Base-by-base conservation (phyloP, 768 basidiomycete genomes). In the Ephemerocybe angulata region DNA sequence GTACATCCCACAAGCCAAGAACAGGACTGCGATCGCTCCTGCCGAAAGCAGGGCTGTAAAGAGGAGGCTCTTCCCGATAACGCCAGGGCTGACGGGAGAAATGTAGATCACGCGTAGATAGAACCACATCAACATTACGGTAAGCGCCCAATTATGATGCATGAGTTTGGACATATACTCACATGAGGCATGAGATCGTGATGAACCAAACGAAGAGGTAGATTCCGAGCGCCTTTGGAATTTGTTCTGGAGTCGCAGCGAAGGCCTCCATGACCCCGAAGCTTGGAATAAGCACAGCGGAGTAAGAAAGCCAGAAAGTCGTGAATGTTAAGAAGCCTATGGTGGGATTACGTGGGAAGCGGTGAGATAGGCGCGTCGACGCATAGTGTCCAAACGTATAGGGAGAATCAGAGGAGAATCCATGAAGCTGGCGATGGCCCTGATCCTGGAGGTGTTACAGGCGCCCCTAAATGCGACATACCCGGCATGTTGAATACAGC, bases 1-100 rank as follows among this genome's bases (percentile, higher is more conserved):
- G 30, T 50, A 56, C 30, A 27, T 37, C 15, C 40, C 49, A 21
- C 44, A 44, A 5, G 55, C 48, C 7, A 56, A 41, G 21, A 56
- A 10, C 25, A 56, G 49, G 11, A 56, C 38, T 2, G n/a, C 55
- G 17, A 35, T 25, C 27, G 55, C 50, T 6, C 49, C 55, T 11
- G 42, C 31, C 19, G n/a, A 3, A 8, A 56, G 49, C 25, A 56
- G 38, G 49, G 31, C 13, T 2, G 55, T 56, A 49, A 56, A 56
- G 37, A 56, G 55, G 21, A 29, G 42, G 42, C 55, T 56, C 19
- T 56, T 56, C 22, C 55, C 55, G n/a, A 56, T 41, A 22, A 56
- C 55, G 22, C 22, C 46, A 25, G 47, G 46, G 35, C 43, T 46
- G 24, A 5, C n/a, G n/a, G n/a, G n/a, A n/a, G n/a, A n/a, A n/a